A percentile compares a stretch with the other conserved stretches of the same genome.
Conservation (phyloP, 1,139 yeast species). For the Sugiyamaella xylanicola region DNA sequence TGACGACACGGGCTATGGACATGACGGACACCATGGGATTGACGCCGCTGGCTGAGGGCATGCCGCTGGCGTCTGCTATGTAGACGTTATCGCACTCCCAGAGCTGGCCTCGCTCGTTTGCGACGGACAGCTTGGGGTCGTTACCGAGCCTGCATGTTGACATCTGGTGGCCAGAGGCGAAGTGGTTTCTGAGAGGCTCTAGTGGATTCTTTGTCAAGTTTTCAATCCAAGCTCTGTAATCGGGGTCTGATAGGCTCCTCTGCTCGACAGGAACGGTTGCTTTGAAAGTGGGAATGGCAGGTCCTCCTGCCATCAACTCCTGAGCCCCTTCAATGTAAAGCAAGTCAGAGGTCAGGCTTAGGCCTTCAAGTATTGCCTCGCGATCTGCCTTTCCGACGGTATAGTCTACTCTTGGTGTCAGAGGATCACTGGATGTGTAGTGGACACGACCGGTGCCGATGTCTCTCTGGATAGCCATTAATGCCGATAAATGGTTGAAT, state of each 20-base stretch:
- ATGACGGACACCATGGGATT: slow-evolving; percentile 48
- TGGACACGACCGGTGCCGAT: slow-evolving; percentile 43
- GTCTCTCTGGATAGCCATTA: slow-evolving; percentile 57
- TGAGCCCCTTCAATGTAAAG: slow-evolving; percentile 56
- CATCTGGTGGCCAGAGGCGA: slow-evolving; percentile 67
- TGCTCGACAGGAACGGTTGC: slow-evolving; percentile 47
- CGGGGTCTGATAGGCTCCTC: slow-evolving; percentile 50
- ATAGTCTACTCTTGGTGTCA: slow-evolving; percentile 48
- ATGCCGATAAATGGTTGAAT: slow-evolving; percentile 48
- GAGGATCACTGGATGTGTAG: slow-evolving; percentile 46
- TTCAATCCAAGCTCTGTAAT: slow-evolving; percentile 53
- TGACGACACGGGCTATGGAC: slow-evolving; percentile 38
- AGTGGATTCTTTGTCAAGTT: slow-evolving; percentile 41
- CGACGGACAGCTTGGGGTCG: slow-evolving; percentile 44
- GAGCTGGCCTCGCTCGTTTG: slow-evolving; percentile 53
- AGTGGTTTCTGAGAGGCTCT: slow-evolving; percentile 42
- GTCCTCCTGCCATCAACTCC: slow-evolving; percentile 49
- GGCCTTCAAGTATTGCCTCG: slow-evolving; percentile 47
- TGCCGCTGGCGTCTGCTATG: slow-evolving; percentile 59
- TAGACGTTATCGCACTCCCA: slow-evolving; percentile 57
- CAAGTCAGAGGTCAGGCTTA: slow-evolving; percentile 51
- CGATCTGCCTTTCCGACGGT: slow-evolving; percentile 49
- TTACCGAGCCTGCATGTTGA: slow-evolving; percentile 58
- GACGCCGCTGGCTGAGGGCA: slow-evolving; percentile 64
- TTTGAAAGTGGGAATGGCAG: slow-evolving; percentile 48